Evolutionary conservation across 441 rosid species (phyloP).

Genomic region (Erodium chrysanthum): DNA sequence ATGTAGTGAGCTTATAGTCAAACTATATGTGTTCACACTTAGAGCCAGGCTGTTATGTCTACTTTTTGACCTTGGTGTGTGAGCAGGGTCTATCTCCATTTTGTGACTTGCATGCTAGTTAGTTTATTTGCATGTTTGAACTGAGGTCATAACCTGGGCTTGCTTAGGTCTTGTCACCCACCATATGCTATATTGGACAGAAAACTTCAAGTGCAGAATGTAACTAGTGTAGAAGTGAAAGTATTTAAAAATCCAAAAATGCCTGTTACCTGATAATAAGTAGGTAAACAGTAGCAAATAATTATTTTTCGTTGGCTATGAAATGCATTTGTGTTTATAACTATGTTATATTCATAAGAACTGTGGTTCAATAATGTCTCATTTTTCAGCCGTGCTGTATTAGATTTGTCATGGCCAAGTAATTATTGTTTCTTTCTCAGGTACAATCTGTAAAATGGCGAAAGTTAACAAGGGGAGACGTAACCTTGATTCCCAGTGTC

Average conservation of each 20-base stretch:
- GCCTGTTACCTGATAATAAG: too few relatives aligned
- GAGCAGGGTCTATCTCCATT: not conserved
- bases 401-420: not conserved
- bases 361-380: too few relatives aligned
- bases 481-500: constrained; percentile 23
- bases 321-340: too few relatives aligned
- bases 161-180: not conserved
- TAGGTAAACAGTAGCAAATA: too few relatives aligned
- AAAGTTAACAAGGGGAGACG: constrained; percentile 32
- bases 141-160: not conserved
- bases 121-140: not conserved
- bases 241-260: too few relatives aligned
- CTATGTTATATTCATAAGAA: too few relatives aligned
- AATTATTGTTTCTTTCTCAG: constrained; percentile 19
- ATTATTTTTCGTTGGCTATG: too few relatives aligned
- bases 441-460: constrained; percentile 35
- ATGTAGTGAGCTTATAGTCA: not conserved
- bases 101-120: not conserved
- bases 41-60: not conserved
- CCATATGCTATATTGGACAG: not conserved
- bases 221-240: not conserved
- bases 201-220: not conserved
- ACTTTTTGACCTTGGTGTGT: not conserved
- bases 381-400: not conserved
- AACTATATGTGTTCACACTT: not conserved